Percentiles rank a stretch among this genome's conserved stretches.
Evolutionary conservation across 2,329 filamentous ascomycete genomes (phyloP).

Genomic region (Tolypocladium ophioglossoides): DNA sequence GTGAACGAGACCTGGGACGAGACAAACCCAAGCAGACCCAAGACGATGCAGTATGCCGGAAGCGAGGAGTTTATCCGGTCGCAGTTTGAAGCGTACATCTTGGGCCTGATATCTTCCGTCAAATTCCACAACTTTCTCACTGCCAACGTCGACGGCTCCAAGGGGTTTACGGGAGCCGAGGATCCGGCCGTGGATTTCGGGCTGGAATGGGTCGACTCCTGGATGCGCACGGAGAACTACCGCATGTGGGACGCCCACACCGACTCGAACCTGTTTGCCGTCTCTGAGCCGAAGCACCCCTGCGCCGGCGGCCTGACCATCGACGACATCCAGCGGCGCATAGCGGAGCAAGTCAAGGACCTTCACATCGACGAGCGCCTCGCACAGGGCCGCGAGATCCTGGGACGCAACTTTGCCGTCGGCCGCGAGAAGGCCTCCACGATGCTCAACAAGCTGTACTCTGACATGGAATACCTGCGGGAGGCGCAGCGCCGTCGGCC

Average conservation of each 20-base stretch:
- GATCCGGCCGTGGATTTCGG: constrained; percentile 82
- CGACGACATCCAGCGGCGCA: constrained; percentile 83
- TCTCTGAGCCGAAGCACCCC: constrained; percentile 86
- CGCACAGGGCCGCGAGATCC: constrained; percentile 68
- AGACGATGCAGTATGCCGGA: constrained; percentile 86
- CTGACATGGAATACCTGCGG: constrained; percentile 65
- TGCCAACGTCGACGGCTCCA: constrained; percentile 56
- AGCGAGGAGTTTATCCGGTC: constrained; percentile 96
- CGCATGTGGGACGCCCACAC: constrained; percentile 73
- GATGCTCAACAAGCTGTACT: constrained; percentile 80
- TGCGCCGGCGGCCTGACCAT: constrained; percentile 88
- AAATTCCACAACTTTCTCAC: constrained; percentile 76
- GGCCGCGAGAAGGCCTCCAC: constrained; percentile 81
- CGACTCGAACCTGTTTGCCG: constrained; percentile 84
- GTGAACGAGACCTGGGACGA: constrained; percentile 98
- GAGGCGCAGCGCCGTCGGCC: constrained; percentile 32
- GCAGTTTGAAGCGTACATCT: constrained; percentile 93
- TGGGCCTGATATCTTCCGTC: constrained; percentile 76
- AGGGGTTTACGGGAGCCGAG: constrained; percentile 61
- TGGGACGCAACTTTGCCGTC: constrained; percentile 81
- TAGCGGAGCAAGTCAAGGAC: constrained; percentile 87
- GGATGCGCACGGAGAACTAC: constrained; percentile 84
- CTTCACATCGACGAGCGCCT: constrained; percentile 88
- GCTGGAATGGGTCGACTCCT: constrained; percentile 74
- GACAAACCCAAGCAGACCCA: constrained; percentile 76